Conservation (phyloP, 345 rosid genomes). For the Boechera divaricarpa region DNA sequence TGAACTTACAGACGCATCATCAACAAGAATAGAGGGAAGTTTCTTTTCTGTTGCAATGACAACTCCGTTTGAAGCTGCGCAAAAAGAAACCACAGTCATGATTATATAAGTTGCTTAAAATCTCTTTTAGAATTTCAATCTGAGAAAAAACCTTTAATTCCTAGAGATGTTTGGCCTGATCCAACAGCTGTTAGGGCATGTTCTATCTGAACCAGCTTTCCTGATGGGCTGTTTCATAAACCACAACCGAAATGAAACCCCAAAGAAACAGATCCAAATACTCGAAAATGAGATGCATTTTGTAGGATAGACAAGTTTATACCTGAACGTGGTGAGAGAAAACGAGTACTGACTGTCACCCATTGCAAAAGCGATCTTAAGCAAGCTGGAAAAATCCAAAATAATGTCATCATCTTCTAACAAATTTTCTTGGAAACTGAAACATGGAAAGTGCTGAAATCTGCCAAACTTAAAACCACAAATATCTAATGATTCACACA, state of each 20-base stretch:
- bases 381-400: background rate
- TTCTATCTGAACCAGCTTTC: slow-evolving; percentile 98
- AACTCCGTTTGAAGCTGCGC: slow-evolving; percentile 92
- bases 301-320: background rate
- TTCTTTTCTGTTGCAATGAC: slow-evolving; percentile 96
- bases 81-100: slow-evolving; percentile 28
- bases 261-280: slow-evolving; percentile 4
- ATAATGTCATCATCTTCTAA: background rate
- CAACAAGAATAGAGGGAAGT: slow-evolving; percentile 90
- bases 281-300: background rate
- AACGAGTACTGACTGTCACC: slow-evolving; percentile 98
- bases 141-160: slow-evolving; percentile 71
- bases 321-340: slow-evolving; percentile 98
- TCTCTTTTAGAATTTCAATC: background rate
- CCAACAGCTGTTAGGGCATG: slow-evolving; percentile 95
- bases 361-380: slow-evolving; percentile 49
- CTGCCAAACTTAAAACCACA: too few relatives aligned
- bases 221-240: slow-evolving; percentile 71
- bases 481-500: too few relatives aligned
- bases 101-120: background rate
- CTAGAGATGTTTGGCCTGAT: slow-evolving; percentile 93
- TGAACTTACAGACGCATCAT: slow-evolving; percentile 82
- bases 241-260: slow-evolving; percentile 16
- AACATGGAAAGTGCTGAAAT: too few relatives aligned
- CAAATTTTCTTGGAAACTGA: too few relatives aligned